A percentile compares a stretch with the other conserved stretches of the same genome.
phyloP scores from a whole-genome alignment of 148 eudicot genomes.

The Rhododendron molle region DNA sequence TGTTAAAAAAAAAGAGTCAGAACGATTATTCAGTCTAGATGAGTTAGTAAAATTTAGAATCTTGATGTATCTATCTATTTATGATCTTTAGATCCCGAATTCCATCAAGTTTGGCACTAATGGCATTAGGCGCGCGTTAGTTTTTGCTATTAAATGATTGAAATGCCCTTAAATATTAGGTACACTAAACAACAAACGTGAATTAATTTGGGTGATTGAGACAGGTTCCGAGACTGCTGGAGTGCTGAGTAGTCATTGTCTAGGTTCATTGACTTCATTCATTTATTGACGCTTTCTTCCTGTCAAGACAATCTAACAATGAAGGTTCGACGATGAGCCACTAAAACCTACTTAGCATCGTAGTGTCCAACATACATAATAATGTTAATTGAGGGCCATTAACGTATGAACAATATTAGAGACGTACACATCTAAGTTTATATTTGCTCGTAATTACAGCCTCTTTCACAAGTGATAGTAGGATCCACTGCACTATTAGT shows the following conservation, averaged over 20 bases:
- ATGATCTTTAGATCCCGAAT: no score
- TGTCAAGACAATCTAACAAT: no score
- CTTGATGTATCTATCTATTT: no score
- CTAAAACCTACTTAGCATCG: no score
- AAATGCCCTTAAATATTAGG: not conserved
- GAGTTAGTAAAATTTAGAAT: no score
- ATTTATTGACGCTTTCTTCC: no score
- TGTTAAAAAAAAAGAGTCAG: no score
- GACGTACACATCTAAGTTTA: not conserved
- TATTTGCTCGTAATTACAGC: not conserved
- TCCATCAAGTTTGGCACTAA: no score
- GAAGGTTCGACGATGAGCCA: no score
- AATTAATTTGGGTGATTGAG: not conserved
- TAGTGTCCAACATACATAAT: not conserved
- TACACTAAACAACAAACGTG: not conserved
- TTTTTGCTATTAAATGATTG: not conserved
- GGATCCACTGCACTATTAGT: not conserved
- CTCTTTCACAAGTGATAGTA: not conserved
- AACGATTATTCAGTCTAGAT: no score
- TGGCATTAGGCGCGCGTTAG: no score
- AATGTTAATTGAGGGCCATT: not conserved
- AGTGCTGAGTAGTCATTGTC: not conserved
- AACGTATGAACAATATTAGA: not conserved
- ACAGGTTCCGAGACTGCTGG: not conserved
- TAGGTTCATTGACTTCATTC: no score